Percentiles rank a stretch among this genome's conserved stretches.
phyloP scores from a whole-genome alignment of 106 monocot genomes.

The Dendrobium huoshanense region DNA sequence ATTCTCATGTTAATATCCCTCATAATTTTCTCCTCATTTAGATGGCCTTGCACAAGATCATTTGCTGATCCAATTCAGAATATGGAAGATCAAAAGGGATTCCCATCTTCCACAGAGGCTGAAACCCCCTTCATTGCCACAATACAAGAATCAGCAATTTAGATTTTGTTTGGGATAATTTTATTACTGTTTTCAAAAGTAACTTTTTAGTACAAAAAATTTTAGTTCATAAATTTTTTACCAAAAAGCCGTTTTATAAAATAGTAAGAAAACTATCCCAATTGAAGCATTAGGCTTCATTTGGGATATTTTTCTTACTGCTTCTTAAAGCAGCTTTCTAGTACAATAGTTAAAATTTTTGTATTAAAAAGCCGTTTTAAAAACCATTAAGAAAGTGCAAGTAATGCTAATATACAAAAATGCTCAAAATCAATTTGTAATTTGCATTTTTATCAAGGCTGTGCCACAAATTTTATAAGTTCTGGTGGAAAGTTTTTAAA shows the following conservation, averaged over 20 bases:
- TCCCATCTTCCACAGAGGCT: conserved; percentile 3
- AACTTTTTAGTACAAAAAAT: no score
- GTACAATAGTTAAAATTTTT: no score
- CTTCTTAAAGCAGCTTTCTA: no score
- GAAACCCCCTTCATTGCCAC: background rate
- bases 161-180: background rate
- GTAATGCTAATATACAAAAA: background rate
- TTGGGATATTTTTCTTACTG: no score
- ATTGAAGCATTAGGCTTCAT: no score
- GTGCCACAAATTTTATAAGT: background rate
- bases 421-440: background rate
- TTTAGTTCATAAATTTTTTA: no score
- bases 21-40: background rate
- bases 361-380: no score
- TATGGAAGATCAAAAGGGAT: background rate
- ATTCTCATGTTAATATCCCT: background rate
- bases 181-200: no score
- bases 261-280: no score
- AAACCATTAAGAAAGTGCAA: background rate
- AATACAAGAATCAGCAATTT: background rate
- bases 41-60: conserved; percentile 9
- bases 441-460: background rate
- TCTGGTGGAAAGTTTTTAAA: no score
- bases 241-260: no score
- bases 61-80: conserved; percentile 4